Conservation (phyloP, 2,329 filamentous ascomycete genomes). For the Trichoderma sp. region DNA sequence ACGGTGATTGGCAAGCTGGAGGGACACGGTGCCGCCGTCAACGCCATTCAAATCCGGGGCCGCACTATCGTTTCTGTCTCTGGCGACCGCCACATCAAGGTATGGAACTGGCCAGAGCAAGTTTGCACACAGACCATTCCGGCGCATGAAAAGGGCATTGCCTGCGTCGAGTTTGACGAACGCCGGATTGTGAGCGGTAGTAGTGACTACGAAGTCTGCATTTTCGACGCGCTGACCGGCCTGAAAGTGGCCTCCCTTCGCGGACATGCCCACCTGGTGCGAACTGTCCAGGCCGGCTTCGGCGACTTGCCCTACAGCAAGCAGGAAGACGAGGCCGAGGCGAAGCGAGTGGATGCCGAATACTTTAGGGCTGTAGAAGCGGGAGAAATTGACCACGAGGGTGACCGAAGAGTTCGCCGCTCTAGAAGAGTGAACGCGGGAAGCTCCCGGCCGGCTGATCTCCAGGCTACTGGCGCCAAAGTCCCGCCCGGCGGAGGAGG, state of each 20-base stretch:
- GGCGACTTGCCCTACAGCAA: conserved; percentile 83
- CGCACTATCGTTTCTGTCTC: conserved; percentile 92
- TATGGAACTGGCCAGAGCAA: conserved; percentile 88
- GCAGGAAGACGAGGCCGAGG: conserved; percentile 73
- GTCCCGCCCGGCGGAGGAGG: conserved; percentile 90
- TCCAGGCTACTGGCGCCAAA: conserved; percentile 80
- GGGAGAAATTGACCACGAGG: conserved; percentile 50
- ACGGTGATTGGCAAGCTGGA: conserved; percentile 77
- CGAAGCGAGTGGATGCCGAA: conserved; percentile 70
- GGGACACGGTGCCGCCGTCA: conserved; percentile 89
- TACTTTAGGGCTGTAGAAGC: conserved; percentile 67
- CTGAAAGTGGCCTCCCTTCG: conserved; percentile 87
- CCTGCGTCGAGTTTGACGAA: conserved; percentile 95
- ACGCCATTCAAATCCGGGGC: conserved; percentile 88
- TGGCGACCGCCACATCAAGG: conserved; percentile 88
- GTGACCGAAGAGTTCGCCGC: conserved; percentile 40
- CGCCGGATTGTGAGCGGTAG: conserved; percentile 93
- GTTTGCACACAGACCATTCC: conserved; percentile 75
- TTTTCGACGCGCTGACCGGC: conserved; percentile 84
- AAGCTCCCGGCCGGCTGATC: conserved; percentile 73
- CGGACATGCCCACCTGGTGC: conserved; percentile 81
- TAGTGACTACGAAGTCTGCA: conserved; percentile 93
- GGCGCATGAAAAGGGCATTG: conserved; percentile 93
- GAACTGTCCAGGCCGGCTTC: conserved; percentile 94
- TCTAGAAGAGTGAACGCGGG: conserved; percentile 66